phyloP scores from a whole-genome alignment of 2,329 filamentous ascomycete species.

The Monosporascus sp. region DNA sequence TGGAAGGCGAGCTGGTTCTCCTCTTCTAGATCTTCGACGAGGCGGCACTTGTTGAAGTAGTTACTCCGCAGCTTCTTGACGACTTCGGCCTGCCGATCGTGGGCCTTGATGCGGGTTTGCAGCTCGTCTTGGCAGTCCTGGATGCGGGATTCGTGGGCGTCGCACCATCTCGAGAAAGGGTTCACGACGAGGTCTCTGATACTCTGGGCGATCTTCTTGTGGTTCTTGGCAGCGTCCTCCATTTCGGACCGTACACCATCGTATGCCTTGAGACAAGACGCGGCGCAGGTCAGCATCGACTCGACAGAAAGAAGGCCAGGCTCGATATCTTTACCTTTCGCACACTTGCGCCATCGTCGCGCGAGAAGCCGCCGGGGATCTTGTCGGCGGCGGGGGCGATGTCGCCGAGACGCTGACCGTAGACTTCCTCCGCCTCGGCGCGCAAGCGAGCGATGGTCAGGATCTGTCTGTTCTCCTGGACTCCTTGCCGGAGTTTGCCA shows the following conservation, averaged over 20 bases:
- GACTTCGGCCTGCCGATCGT: constrained; percentile 83
- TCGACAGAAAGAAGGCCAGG: background rate
- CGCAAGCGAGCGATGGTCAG: constrained; percentile 88
- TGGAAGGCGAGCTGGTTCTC: constrained; percentile 98
- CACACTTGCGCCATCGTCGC: constrained; percentile 92
- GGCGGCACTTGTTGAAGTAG: constrained; percentile 98
- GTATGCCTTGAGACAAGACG: constrained; percentile 60
- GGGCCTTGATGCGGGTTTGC: constrained; percentile 82
- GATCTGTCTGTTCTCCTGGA: constrained; percentile 91
- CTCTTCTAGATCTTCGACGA: constrained; percentile 94
- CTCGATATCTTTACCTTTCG: constrained; percentile 65
- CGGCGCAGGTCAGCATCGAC: constrained; percentile 1
- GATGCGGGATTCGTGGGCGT: constrained; percentile 84
- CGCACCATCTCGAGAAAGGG: constrained; percentile 93
- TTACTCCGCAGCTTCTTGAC: constrained; percentile 91
- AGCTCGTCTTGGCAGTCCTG: constrained; percentile 94
- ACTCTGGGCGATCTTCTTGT: constrained; percentile 93
- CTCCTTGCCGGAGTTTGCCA: constrained; percentile 92
- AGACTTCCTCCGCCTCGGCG: constrained; percentile 89
- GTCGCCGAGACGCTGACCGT: constrained; percentile 73
- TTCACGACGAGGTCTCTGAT: constrained; percentile 93
- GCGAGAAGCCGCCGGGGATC: constrained; percentile 74
- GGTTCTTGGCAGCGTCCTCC: constrained; percentile 82
- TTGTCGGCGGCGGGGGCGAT: constrained; percentile 81
- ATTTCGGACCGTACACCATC: constrained; percentile 90